A percentile compares a stretch with the other conserved stretches of the same genome.
phyloP scores from a whole-genome alignment of 352 stramenopile genomes.

The Phytophthora colocasiae region DNA sequence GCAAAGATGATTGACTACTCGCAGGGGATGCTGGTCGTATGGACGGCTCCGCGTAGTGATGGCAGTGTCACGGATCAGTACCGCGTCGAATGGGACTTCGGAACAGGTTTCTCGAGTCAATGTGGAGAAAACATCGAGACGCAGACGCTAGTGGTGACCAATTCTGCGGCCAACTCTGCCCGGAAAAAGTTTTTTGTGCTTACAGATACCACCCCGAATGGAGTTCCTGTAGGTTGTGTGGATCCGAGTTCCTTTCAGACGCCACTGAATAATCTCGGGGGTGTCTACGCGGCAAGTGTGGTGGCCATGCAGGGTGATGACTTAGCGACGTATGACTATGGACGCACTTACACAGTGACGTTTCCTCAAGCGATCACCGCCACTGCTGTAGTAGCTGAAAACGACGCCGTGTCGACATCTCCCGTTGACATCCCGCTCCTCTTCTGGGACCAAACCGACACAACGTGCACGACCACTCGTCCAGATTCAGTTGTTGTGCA shows the following conservation, averaged over 20 bases:
- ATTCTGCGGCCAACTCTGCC: not conserved
- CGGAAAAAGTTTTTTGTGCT: conserved; percentile 21
- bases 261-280: conserved; percentile 34
- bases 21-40: conserved; percentile 63
- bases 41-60: conserved; percentile 87
- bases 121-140: conserved; percentile 80
- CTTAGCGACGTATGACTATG: conserved; percentile 70
- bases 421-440: conserved; percentile 55
- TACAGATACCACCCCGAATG: not conserved
- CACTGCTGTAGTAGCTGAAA: conserved; percentile 28
- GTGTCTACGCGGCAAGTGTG: conserved; percentile 34
- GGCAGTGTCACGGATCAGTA: conserved; percentile 80
- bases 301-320: conserved; percentile 61
- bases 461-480: conserved; percentile 32
- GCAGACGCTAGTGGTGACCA: conserved; percentile 57
- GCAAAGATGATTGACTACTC: conserved; percentile 51
- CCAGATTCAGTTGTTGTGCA: conserved; percentile 34
- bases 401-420: conserved; percentile 40
- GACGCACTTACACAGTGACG: conserved; percentile 65
- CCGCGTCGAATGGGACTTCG: conserved; percentile 95
- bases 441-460: conserved; percentile 28
- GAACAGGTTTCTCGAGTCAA: conserved; percentile 81
- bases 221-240: conserved; percentile 16
- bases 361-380: conserved; percentile 58
- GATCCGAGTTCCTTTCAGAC: conserved; percentile 28